These are phyloP conservation scores for Moesziomyces aphidis DNA, from an alignment of 1,284 basidiomycete genomes.

Conservation along the genomic window DNA sequence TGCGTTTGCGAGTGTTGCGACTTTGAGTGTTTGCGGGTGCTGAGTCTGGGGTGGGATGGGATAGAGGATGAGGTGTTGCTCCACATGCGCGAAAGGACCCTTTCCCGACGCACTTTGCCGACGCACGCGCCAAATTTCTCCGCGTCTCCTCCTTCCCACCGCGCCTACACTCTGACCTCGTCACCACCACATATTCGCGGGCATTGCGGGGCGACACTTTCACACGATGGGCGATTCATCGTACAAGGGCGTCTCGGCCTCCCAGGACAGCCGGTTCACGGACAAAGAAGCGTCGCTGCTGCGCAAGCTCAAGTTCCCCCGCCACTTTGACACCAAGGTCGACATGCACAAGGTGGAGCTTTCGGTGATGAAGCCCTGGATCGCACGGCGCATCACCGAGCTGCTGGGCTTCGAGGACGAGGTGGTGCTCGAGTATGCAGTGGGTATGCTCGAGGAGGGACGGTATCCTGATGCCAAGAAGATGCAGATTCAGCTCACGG, in stretches of 20 bases:
- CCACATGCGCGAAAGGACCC: too few relatives aligned
- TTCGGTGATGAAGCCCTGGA: conserved; percentile 82
- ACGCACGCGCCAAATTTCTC: too few relatives aligned
- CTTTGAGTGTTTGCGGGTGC: too few relatives aligned
- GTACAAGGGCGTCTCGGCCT: conserved; percentile 52
- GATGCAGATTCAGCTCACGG: conserved; percentile 93
- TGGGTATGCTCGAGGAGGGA: conserved; percentile 88
- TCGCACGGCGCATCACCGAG: conserved; percentile 88
- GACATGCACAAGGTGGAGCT: conserved; percentile 95
- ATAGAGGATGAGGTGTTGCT: too few relatives aligned
- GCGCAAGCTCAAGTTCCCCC: conserved; percentile 86
- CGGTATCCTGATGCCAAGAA: conserved; percentile 91
- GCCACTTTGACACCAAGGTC: conserved; percentile 77
- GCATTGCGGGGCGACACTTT: neutral
- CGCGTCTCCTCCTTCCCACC: too few relatives aligned
- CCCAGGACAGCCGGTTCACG: conserved; percentile 77
- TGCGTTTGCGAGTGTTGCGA: too few relatives aligned
- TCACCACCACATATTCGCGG: neutral
- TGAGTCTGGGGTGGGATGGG: too few relatives aligned
- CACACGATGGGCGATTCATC: conserved; percentile 34
- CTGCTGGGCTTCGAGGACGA: conserved; percentile 95
- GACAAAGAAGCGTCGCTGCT: conserved; percentile 93
- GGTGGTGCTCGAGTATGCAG: conserved; percentile 94
- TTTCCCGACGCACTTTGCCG: too few relatives aligned
- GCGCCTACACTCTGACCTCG: too few relatives aligned